A percentile compares a stretch with the other conserved stretches of the same genome.
Evolutionary conservation across 257 asterid genomes (phyloP).

Genomic region (Fraxinus pennsylvanica): DNA sequence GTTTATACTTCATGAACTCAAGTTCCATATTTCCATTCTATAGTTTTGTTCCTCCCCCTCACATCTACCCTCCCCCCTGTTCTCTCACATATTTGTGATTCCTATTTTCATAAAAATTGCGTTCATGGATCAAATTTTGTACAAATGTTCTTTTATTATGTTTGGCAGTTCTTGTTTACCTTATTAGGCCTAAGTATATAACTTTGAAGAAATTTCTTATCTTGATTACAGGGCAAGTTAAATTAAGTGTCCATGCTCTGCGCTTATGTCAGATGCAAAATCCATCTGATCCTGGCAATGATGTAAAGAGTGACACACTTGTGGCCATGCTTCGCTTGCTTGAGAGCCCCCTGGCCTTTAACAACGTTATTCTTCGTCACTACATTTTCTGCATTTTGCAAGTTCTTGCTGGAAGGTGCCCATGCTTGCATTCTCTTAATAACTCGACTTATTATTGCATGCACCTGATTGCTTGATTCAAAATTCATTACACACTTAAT

Average conservation of each 20-base stretch:
- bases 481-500: not conserved
- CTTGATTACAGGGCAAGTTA: slow-evolving; percentile 73
- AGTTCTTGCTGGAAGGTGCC: slow-evolving; percentile 86
- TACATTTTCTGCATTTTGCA: slow-evolving; percentile 92
- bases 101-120: not conserved
- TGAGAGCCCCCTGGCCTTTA: slow-evolving; percentile 92
- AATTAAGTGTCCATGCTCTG: slow-evolving; percentile 76
- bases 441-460: not conserved
- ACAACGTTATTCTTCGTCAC: slow-evolving; percentile 85
- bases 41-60: not conserved
- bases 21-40: not conserved
- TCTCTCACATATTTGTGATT: not conserved
- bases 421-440: slow-evolving; percentile 29
- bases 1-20: slow-evolving; percentile 36
- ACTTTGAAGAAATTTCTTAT: slow-evolving; percentile 34
- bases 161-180: slow-evolving; percentile 8
- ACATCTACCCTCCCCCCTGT: not conserved
- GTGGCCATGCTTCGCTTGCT: slow-evolving; percentile 82
- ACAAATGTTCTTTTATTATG: slow-evolving; percentile 1
- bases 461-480: not conserved
- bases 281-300: slow-evolving; percentile 52
- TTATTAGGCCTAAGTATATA: slow-evolving; percentile 6
- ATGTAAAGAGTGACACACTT: slow-evolving; percentile 74
- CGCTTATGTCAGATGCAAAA: slow-evolving; percentile 78
- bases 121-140: not conserved